Evolutionary conservation across 2,329 filamentous ascomycete genomes (phyloP).

Genomic region (Aspergillus vadensis): DNA sequence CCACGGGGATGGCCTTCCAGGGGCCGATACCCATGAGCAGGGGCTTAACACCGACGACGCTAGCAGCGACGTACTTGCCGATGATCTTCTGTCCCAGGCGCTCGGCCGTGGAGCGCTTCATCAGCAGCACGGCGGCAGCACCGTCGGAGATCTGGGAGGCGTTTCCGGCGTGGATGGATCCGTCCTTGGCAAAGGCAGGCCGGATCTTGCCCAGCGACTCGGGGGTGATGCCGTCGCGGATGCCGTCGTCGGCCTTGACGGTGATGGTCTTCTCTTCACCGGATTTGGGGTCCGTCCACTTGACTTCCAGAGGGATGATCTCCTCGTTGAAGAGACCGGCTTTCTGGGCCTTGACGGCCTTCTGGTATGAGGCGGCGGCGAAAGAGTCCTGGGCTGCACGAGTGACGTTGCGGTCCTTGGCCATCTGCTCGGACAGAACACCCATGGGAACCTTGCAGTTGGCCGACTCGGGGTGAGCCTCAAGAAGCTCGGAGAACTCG

Average conservation of each 20-base stretch:
- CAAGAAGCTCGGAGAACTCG: constrained; percentile 89
- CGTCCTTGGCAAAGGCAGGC: constrained; percentile 86
- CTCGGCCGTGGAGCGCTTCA: constrained; percentile 91
- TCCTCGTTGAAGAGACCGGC: constrained; percentile 90
- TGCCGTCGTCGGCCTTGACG: constrained; percentile 82
- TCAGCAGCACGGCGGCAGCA: constrained; percentile 89
- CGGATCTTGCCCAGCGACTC: constrained; percentile 90
- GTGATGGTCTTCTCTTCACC: constrained; percentile 81
- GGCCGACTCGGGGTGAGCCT: constrained; percentile 75
- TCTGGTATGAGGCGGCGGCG: constrained; percentile 88
- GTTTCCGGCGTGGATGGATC: constrained; percentile 93
- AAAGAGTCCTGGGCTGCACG: constrained; percentile 85
- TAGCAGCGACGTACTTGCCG: constrained; percentile 86
- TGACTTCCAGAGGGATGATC: constrained; percentile 81
- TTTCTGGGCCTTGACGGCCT: constrained; percentile 81
- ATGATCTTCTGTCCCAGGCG: constrained; percentile 83
- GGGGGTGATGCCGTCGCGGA: constrained; percentile 79
- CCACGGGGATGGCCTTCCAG: constrained; percentile 93
- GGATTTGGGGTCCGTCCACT: constrained; percentile 87
- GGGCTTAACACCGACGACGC: constrained; percentile 84
- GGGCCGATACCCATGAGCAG: constrained; percentile 95
- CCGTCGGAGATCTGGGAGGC: constrained; percentile 95
- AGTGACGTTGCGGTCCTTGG: constrained; percentile 73
- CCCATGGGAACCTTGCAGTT: constrained; percentile 99
- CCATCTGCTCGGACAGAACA: constrained; percentile 90